phyloP scores from a whole-genome alignment of 2,329 filamentous ascomycete genomes.

The Aspergillus quadricinctus region DNA sequence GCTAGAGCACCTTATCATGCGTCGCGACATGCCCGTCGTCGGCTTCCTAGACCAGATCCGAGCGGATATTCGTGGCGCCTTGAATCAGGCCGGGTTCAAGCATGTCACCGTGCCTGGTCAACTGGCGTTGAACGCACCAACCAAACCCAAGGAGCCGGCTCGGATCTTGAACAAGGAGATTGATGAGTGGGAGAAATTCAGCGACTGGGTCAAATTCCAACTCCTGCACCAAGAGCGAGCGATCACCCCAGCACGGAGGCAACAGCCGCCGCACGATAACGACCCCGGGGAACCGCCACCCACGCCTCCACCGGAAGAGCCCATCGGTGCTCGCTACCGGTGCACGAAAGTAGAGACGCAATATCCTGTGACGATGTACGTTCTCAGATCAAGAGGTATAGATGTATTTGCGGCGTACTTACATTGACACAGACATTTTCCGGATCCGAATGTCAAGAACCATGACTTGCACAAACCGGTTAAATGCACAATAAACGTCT shows the following conservation, averaged over 20 bases:
- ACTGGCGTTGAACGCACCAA: background rate
- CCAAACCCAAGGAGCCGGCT: background rate
- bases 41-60: slow-evolving; percentile 9
- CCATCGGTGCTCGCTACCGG: background rate
- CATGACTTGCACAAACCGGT: background rate
- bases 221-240: slow-evolving; percentile 1
- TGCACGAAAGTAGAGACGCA: background rate
- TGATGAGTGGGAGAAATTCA: slow-evolving; percentile 11
- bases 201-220: slow-evolving; percentile 11
- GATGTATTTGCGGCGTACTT: background rate
- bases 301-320: too few species aligned
- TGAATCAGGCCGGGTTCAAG: slow-evolving; percentile 8
- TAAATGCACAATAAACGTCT: background rate
- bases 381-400: background rate
- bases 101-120: slow-evolving; percentile 4
- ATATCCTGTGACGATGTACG: background rate
- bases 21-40: slow-evolving; percentile 1
- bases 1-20: background rate
- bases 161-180: slow-evolving; percentile 4
- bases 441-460: background rate
- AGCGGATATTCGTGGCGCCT: slow-evolving; percentile 5
- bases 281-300: too few species aligned
- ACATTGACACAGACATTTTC: background rate
- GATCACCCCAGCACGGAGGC: too few species aligned
- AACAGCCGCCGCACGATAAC: too few species aligned